phyloP scores from a whole-genome alignment of 139 green algal genomes.

The Picochlorum sp. region DNA sequence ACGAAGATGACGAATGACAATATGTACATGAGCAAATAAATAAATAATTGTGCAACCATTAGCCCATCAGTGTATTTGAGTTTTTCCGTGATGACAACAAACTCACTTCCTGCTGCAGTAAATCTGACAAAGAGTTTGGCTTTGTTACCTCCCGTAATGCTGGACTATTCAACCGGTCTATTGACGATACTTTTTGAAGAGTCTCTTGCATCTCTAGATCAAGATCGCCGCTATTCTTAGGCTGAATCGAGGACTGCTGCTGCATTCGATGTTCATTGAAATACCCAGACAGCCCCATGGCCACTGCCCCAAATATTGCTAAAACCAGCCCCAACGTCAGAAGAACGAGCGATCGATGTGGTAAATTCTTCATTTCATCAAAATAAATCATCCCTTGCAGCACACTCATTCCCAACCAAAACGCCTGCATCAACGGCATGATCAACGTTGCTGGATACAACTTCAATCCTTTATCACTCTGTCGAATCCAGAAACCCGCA shows the following conservation, averaged over 20 bases:
- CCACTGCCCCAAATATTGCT: constrained; percentile 25
- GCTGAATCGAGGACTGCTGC: background rate
- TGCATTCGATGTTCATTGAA: constrained; percentile 11
- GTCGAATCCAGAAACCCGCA: constrained; percentile 35
- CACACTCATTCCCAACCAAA: constrained; percentile 44
- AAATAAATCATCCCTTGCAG: constrained; percentile 45
- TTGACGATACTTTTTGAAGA: background rate
- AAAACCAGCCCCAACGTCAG: constrained; percentile 22
- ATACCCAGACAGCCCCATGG: constrained; percentile 25
- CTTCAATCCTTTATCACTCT: constrained; percentile 29
- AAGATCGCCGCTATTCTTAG: background rate
- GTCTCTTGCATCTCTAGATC: background rate
- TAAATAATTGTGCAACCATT: background rate
- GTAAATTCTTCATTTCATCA: constrained; percentile 32
- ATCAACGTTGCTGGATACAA: constrained; percentile 38
- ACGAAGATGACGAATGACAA: constrained; percentile 1
- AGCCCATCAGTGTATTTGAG: background rate
- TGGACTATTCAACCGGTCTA: background rate
- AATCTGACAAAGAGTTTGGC: background rate
- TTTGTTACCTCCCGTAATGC: background rate
- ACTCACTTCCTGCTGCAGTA: background rate
- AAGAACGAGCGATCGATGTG: constrained; percentile 5
- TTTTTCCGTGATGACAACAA: background rate
- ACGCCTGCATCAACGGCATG: constrained; percentile 47
- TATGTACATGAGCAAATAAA: background rate